Base-by-base conservation (phyloP, 2,329 filamentous ascomycete species). In the Pseudocercospora fijiensis region DNA sequence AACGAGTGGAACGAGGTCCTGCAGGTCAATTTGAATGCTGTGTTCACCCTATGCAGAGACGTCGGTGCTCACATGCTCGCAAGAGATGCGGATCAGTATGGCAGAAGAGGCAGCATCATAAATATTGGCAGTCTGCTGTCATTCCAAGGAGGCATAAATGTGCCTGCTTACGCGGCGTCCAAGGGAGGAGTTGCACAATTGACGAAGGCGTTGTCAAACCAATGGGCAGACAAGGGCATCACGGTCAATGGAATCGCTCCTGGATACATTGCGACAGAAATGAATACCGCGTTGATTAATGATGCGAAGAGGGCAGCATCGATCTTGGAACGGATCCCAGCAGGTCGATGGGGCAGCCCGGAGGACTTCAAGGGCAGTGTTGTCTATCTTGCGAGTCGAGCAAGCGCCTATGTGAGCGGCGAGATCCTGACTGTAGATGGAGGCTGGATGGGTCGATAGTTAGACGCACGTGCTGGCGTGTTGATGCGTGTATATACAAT, bases 221-320 rank as follows among this genome's bases (percentile, higher is more conserved):
- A 96, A 79, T 96, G 92, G 92, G 86, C 88, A 0, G 77, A 81
- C n/a, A 84, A 87, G 72, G 92, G 92, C 1, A 84, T 96, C 66
- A 91, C 85, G 0, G 92, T 96, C 45, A 96, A 96, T 76, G 91
- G 90, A 7, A 91, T 96, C 73, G 92, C 92, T 1, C 92, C 92
- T 0, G 92, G 92, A 0, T 96, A 96, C 77, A 91, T 96, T 71
- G 90, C 86, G 57, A 96, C 92, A n/a, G 92, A 96, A 65, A 96
- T 96, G 93, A 97, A 96, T 76, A 84, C 83, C 69, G 92, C 92
- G 2, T 78, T 97, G 73, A 85, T 96, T 49, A 85, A 88, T 57
- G 88, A 96, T 76, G 77, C 84, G 71, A 85, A 84, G 69, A 81
- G 92, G 37, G 83, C 90, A 65, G 85, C 83, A 67, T 88, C 88